phyloP scores from a whole-genome alignment of 441 rosid species.

The Raphanus hybrid region DNA sequence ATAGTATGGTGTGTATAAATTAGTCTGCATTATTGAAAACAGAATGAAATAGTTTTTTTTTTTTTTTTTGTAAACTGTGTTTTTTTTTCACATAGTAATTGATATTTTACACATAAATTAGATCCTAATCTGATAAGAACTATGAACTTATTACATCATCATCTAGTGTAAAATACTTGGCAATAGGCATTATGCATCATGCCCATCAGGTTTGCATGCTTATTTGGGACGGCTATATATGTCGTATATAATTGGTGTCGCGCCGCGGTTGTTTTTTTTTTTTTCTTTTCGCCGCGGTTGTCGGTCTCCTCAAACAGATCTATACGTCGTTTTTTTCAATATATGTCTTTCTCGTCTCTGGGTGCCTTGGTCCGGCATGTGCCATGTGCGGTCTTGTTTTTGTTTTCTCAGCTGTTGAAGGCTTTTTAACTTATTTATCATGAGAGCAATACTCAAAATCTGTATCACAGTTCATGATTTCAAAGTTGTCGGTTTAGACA shows the following conservation, averaged over 20 bases:
- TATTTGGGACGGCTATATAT: neutral
- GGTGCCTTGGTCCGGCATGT: neutral
- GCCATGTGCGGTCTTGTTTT: neutral
- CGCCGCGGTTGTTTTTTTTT: neutral
- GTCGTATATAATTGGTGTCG: neutral
- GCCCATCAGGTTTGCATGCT: neutral
- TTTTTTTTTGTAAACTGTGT: too few relatives aligned
- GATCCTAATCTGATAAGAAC: neutral
- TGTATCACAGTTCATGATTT: neutral
- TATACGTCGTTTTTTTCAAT: neutral
- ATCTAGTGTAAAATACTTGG: too few relatives aligned
- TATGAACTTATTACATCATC: too few relatives aligned
- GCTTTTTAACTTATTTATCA: neutral
- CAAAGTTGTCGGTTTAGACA: neutral
- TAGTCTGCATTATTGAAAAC: neutral
- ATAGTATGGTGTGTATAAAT: neutral
- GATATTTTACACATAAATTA: neutral
- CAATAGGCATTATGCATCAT: neutral
- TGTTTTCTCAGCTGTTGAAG: neutral
- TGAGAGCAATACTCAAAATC: neutral
- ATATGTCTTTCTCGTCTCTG: neutral
- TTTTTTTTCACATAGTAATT: neutral
- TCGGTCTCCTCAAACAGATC: neutral
- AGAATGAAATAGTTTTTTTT: neutral
- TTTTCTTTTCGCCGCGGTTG: neutral